Percentiles rank a stretch among this genome's conserved stretches.
phyloP scores from a whole-genome alignment of 768 basidiomycete species.

The Pleurotus tuber-regium region DNA sequence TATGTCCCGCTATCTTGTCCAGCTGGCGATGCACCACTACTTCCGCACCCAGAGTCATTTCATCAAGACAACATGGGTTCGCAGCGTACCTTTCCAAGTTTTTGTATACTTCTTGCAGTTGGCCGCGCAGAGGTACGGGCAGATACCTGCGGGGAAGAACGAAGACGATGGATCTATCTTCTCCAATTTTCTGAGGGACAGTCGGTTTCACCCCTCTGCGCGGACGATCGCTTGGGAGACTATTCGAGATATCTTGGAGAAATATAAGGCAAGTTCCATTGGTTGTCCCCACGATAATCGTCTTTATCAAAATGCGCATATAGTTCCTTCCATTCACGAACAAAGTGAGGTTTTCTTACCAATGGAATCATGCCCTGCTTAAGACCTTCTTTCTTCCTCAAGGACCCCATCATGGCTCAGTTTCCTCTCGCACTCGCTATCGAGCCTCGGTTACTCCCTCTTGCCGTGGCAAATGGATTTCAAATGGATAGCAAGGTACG shows the following conservation, averaged over 20 bases:
- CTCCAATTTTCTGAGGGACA: slow-evolving; percentile 64
- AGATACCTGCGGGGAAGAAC: slow-evolving; percentile 65
- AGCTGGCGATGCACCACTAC: slow-evolving; percentile 77
- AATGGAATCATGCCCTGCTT: slow-evolving; percentile 10
- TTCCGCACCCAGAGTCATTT: slow-evolving; percentile 69
- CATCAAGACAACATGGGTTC: slow-evolving; percentile 74
- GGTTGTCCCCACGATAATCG: slow-evolving; percentile 15
- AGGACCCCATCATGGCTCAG: slow-evolving; percentile 79
- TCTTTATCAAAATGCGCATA: slow-evolving; percentile 12
- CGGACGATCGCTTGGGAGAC: slow-evolving; percentile 62
- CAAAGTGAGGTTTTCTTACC: slow-evolving; percentile 43
- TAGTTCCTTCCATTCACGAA: slow-evolving; percentile 79
- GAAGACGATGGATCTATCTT: slow-evolving; percentile 77
- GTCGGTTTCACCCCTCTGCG: slow-evolving; percentile 56
- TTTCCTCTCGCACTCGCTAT: slow-evolving; percentile 76
- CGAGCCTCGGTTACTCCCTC: slow-evolving; percentile 72
- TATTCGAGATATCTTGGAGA: slow-evolving; percentile 64
- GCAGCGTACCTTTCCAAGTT: slow-evolving; percentile 56
- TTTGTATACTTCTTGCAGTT: slow-evolving; percentile 64
- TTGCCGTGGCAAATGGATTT: slow-evolving; percentile 73
- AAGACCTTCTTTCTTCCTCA: slow-evolving; percentile 11
- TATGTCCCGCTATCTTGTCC: slow-evolving; percentile 75
- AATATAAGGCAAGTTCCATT: slow-evolving; percentile 54
- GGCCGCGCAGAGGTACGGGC: slow-evolving; percentile 56
- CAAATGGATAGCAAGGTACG: slow-evolving; percentile 73